Percentiles rank a stretch among this genome's conserved stretches.
Conservation (phyloP, 2,329 filamentous ascomycete species). For the Bretziella fagacearum region DNA sequence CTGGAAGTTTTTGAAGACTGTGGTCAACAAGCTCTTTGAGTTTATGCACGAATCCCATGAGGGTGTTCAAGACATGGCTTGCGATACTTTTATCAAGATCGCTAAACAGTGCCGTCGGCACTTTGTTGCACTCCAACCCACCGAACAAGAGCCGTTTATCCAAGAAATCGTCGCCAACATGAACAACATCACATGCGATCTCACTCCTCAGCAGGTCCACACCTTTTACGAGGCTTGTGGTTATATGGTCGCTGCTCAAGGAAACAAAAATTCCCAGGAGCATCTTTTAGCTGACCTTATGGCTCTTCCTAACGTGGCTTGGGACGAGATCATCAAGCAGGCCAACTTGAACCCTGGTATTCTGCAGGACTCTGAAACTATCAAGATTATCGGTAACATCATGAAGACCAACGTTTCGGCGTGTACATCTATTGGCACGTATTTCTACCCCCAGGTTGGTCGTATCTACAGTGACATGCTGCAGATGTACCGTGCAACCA, state of each 20-base stretch:
- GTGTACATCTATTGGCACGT: constrained; percentile 86
- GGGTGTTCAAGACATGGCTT: constrained; percentile 98
- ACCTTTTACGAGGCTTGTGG: constrained; percentile 98
- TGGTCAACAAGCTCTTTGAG: constrained; percentile 98
- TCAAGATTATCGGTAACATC: constrained; percentile 97
- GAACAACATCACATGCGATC: constrained; percentile 85
- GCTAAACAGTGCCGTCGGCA: constrained; percentile 95
- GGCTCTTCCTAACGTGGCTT: constrained; percentile 81
- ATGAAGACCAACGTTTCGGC: constrained; percentile 99
- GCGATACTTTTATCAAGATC: constrained; percentile 99
- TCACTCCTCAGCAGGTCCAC: constrained; percentile 92
- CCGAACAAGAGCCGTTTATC: constrained; percentile 89
- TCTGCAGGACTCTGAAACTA: constrained; percentile 81
- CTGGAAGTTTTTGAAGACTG: constrained; percentile 99
- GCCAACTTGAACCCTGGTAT: constrained; percentile 74
- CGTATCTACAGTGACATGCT: constrained; percentile 97
- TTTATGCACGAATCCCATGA: constrained; percentile 99
- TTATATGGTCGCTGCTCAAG: constrained; percentile 97
- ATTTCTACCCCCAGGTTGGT: constrained; percentile 96
- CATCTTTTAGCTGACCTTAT: constrained; percentile 81
- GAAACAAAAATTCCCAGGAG: constrained; percentile 87
- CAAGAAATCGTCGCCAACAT: constrained; percentile 96
- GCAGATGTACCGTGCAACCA: constrained; percentile 97
- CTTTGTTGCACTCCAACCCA: constrained; percentile 89
- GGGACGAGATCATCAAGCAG: constrained; percentile 84